Evolutionary conservation across 257 asterid species (phyloP).

Genomic region (Nemophila menziesii): DNA sequence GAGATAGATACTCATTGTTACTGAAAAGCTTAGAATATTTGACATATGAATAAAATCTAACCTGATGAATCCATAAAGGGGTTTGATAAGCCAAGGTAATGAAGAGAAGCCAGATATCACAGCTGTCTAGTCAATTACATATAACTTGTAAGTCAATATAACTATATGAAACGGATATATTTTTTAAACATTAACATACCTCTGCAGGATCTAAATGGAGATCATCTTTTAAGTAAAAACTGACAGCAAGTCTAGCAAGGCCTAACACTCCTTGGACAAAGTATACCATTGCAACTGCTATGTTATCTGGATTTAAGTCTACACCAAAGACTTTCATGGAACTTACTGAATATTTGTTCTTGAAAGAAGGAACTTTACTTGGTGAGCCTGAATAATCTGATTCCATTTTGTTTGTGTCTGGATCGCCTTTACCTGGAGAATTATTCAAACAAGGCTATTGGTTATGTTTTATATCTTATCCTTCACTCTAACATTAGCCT

Average conservation of each 20-base stretch:
- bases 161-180: not conserved
- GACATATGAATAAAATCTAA: conserved; percentile 18
- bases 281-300: conserved; percentile 99
- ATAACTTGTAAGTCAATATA: conserved; percentile 26
- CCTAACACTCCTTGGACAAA: conserved; percentile 98
- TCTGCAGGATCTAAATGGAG: conserved; percentile 96
- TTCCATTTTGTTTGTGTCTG: conserved; percentile 25
- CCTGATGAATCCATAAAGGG: conserved; percentile 96
- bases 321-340: conserved; percentile 64
- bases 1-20: conserved; percentile 1
- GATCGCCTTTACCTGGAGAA: conserved; percentile 43
- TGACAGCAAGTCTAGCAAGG: conserved; percentile 88
- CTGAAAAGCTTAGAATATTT: conserved; percentile 1
- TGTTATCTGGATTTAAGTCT: conserved; percentile 74
- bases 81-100: conserved; percentile 93
- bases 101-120: conserved; percentile 78
- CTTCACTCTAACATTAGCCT: not conserved
- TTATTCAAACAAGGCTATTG: no score
- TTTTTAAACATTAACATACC: conserved; percentile 31
- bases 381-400: conserved; percentile 35
- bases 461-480: not conserved
- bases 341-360: conserved; percentile 45
- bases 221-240: conserved; percentile 94
- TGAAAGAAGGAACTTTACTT: conserved; percentile 33
- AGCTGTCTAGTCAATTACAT: conserved; percentile 77